A percentile compares a stretch with the other conserved stretches of the same genome.
Conservation (phyloP, 192 early-diverging fungal genomes). For the Backusella parvicylindrica region DNA sequence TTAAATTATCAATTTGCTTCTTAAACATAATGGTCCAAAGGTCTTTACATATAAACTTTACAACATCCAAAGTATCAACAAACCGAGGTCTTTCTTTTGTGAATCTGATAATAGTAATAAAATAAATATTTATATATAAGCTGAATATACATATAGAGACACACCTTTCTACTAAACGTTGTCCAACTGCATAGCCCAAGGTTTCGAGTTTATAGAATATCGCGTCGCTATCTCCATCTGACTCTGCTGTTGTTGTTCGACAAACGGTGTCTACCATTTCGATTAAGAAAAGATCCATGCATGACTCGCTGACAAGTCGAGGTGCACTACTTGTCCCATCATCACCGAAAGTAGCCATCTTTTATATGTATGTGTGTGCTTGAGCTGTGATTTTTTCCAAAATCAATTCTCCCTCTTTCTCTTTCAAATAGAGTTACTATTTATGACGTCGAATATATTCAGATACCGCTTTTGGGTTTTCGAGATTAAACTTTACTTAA, state of each 20-base stretch:
- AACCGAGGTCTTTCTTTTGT: constrained; percentile 86
- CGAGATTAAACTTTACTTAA: too few species aligned
- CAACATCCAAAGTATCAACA: constrained; percentile 89
- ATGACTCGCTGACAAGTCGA: constrained; percentile 58
- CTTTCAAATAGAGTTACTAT: not conserved
- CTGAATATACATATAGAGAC: not conserved
- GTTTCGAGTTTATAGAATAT: constrained; percentile 89
- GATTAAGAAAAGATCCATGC: constrained; percentile 69
- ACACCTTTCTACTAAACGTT: constrained; percentile 82
- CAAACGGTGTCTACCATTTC: constrained; percentile 75
- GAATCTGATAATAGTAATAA: constrained; percentile 59
- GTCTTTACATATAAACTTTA: constrained; percentile 99
- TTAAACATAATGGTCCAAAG: constrained; percentile 94
- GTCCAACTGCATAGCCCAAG: constrained; percentile 88
- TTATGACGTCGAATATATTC: not conserved
- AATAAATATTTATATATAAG: not conserved
- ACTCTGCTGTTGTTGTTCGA: constrained; percentile 46
- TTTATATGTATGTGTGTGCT: not conserved
- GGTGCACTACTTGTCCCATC: not conserved
- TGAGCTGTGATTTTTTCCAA: not conserved
- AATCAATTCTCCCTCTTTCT: not conserved
- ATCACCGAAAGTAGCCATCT: constrained; percentile 2
- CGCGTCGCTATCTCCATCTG: constrained; percentile 78
- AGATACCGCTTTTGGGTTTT: not conserved
- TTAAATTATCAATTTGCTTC: constrained; percentile 97